Conservation (phyloP, 345 rosid genomes). For the Acer campestre region DNA sequence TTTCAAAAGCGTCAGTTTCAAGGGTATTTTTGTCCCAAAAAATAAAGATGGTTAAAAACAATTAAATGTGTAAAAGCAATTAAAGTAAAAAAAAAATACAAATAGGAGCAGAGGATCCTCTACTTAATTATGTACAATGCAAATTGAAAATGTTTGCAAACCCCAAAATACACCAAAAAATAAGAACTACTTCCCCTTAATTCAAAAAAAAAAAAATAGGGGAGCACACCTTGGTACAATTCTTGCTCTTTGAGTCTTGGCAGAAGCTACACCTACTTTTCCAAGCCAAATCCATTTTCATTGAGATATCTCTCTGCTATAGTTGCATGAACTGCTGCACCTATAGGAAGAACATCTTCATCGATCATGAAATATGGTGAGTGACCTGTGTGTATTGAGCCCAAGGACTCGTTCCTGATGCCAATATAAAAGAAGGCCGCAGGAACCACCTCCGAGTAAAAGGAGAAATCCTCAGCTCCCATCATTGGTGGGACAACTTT, state of each 20-base stretch:
- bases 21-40: neutral
- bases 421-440: slow-evolving; percentile 85
- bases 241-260: neutral
- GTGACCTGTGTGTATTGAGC: slow-evolving; percentile 69
- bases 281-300: slow-evolving; percentile 33
- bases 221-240: neutral
- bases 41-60: neutral
- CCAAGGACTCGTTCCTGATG: slow-evolving; percentile 72
- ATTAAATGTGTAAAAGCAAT: neutral
- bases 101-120: too few species aligned
- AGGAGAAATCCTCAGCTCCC: slow-evolving; percentile 96
- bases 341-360: slow-evolving; percentile 79
- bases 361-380: slow-evolving; percentile 87
- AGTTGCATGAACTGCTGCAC: slow-evolving; percentile 78
- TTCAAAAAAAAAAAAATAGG: neutral
- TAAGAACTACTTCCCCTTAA: neutral
- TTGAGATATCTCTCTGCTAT: slow-evolving; percentile 82
- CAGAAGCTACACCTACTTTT: slow-evolving; percentile 9
- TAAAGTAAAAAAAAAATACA: neutral
- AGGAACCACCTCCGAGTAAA: slow-evolving; percentile 67
- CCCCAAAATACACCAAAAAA: too few species aligned
- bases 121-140: too few species aligned
- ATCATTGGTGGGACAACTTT: slow-evolving; percentile 69
- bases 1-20: neutral
- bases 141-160: neutral